Evolutionary conservation across 2,329 filamentous ascomycete species (phyloP), one percentile per base, ranked within the genome.

Genomic region (Fusarium abutilonis): DNA sequence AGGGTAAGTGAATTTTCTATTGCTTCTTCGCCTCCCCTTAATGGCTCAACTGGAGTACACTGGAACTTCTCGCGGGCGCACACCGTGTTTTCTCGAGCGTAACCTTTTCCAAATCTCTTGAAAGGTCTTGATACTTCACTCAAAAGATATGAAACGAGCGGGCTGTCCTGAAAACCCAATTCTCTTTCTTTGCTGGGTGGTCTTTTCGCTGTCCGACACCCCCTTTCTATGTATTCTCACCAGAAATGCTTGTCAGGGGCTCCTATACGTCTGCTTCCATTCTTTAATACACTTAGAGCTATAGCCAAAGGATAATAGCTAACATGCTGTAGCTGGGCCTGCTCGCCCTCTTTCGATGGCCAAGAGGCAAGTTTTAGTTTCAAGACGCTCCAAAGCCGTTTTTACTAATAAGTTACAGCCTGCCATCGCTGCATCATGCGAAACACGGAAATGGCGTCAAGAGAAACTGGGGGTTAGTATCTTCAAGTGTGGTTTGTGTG

Each of bases 341-440:
- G 28, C 11, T 19, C 52, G 49, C 17, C 42, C 35, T 4, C 48
- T 65, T 14, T 48, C 36, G 1, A 44, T 11, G 4, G 59, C 53
- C 13, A 59, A 64, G 9, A 63, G 62, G 62, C 59, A 46, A 7
- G 15, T 9, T 29, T 26, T 29, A 15, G 1, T 13, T 10, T 14
- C 4, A 13, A 14, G 9, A 19, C 8, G 15, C 13, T 4, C n/a
- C n/a, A 13, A n/a, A 13, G 9, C 9, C 29, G 10, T 4, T 6
- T n/a, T 35, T 26, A 13, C 40, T 64, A 31, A 64, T 42, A 41
- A 21, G 15, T 4, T 13, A 13, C 14, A 64, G 62, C 23, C 41
- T 63, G 10, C 61, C 62, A 3, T 39, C 23, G 4, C 23, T 38
- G 1, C 4, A 7, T 0, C 26, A 39, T 3, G 13, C 34, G 3